Conservation (phyloP, 306 rosid species). For the Quercus variabilis region DNA sequence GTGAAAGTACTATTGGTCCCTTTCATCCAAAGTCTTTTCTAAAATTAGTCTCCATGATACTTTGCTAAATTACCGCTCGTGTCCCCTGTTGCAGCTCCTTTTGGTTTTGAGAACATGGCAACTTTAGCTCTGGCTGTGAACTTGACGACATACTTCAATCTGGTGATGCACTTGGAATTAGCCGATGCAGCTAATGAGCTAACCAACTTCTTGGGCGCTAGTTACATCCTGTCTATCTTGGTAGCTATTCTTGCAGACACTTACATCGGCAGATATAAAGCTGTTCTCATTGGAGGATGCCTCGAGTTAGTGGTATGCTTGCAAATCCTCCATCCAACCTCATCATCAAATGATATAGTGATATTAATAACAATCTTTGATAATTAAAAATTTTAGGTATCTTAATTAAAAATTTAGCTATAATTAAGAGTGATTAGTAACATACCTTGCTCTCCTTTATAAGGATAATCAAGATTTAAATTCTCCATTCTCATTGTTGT, state of each 20-base stretch:
- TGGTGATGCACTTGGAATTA: constrained; percentile 58
- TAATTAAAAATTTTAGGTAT: too few species aligned
- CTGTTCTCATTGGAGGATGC: constrained; percentile 48
- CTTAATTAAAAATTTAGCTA: too few species aligned
- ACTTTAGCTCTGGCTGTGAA: constrained; percentile 80
- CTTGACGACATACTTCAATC: constrained; percentile 62
- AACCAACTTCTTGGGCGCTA: constrained; percentile 71
- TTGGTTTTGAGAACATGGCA: constrained; percentile 70
- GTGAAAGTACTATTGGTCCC: too few species aligned
- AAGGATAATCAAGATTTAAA: too few species aligned
- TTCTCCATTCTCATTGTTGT: too few species aligned
- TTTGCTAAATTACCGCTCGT: too few species aligned
- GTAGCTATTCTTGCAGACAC: constrained; percentile 78
- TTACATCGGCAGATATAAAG: constrained; percentile 60
- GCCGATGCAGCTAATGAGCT: constrained; percentile 85
- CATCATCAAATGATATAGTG: too few species aligned
- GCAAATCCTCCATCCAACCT: neutral
- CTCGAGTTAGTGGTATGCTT: constrained; percentile 66
- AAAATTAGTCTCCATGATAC: too few species aligned
- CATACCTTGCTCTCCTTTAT: too few species aligned
- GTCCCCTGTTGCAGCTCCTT: constrained; percentile 34
- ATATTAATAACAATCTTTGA: too few species aligned
- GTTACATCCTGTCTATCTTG: constrained; percentile 64
- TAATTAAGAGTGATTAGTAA: too few species aligned
- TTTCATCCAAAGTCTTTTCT: too few species aligned